Evolutionary conservation across 768 basidiomycete genomes (phyloP).

Genomic region (Boletus sensibilis): DNA sequence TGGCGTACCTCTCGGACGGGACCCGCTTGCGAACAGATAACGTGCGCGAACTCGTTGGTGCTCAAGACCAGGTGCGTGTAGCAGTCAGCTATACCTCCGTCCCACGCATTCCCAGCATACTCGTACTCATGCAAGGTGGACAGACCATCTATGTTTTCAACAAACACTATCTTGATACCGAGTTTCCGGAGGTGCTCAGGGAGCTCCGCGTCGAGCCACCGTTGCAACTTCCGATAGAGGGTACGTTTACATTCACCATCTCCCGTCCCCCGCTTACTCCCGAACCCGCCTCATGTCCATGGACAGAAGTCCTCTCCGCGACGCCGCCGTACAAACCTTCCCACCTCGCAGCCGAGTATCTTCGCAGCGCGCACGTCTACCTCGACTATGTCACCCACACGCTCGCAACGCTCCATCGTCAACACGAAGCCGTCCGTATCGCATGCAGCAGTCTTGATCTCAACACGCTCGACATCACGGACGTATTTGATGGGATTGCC

Average conservation of each 20-base stretch:
- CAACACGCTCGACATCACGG: constrained; percentile 66
- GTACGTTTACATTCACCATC: constrained; percentile 35
- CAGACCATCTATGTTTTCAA: constrained; percentile 83
- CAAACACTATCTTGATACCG: constrained; percentile 72
- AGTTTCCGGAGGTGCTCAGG: constrained; percentile 62
- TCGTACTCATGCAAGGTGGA: constrained; percentile 12
- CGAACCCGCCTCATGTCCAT: not conserved
- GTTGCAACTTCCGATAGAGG: constrained; percentile 70
- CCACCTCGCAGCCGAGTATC: constrained; percentile 63
- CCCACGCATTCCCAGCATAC: not conserved
- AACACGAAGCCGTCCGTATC: constrained; percentile 69
- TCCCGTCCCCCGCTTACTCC: not conserved
- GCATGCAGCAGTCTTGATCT: constrained; percentile 72
- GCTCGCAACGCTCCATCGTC: constrained; percentile 54
- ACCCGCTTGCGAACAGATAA: constrained; percentile 68
- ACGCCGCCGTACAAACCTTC: constrained; percentile 74
- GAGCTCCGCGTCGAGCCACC: constrained; percentile 60
- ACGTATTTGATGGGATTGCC: constrained; percentile 66
- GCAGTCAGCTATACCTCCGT: not conserved
- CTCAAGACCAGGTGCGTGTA: constrained; percentile 65
- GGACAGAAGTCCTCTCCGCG: constrained; percentile 55
- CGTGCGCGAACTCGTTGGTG: constrained; percentile 70
- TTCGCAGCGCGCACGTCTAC: constrained; percentile 61
- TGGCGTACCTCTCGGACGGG: constrained; percentile 82
- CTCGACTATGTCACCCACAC: constrained; percentile 58